A percentile compares a stretch with the other conserved stretches of the same genome.
These are phyloP conservation scores for Zhuliangozyma blackwelliae DNA, from an alignment of 1,139 yeast species.

Conservation along the genomic window DNA sequence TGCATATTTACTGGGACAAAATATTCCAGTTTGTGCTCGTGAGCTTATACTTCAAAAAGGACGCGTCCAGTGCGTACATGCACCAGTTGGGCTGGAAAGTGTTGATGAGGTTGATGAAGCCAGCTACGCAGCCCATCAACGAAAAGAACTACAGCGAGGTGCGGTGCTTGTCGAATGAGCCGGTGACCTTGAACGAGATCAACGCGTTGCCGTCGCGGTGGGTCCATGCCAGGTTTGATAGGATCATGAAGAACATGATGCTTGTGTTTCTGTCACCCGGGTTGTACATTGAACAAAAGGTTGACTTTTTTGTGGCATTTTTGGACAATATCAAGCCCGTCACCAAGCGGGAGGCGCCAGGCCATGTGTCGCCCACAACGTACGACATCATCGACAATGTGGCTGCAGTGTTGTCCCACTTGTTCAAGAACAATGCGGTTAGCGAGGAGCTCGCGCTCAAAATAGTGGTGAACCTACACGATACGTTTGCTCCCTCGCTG, in stretches of 20 bases:
- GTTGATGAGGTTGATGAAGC: constrained; percentile 21
- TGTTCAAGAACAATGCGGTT: constrained; percentile 16
- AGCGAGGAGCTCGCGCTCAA: constrained; percentile 13
- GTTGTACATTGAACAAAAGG: constrained; percentile 22
- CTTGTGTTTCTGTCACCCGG: constrained; percentile 21
- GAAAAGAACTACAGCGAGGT: constrained; percentile 23
- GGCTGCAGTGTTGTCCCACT: constrained; percentile 20
- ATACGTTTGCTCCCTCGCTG: constrained; percentile 25
- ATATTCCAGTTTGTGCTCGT: constrained; percentile 29
- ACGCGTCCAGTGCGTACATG: constrained; percentile 17
- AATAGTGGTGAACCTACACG: constrained; percentile 19
- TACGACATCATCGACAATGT: constrained; percentile 29
- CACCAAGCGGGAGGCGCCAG: constrained; percentile 26
- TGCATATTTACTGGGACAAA: constrained; percentile 38
- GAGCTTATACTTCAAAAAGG: constrained; percentile 31
- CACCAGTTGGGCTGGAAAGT: constrained; percentile 25
- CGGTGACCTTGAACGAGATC: constrained; percentile 25
- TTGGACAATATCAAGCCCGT: constrained; percentile 22
- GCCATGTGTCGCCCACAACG: constrained; percentile 20
- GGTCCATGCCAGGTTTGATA: constrained; percentile 30
- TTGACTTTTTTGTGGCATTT: constrained; percentile 22
- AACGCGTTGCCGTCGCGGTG: constrained; percentile 31
- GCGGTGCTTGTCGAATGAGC: constrained; percentile 33
- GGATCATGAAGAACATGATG: constrained; percentile 24
- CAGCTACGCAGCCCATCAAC: constrained; percentile 12